Percentiles rank a stretch among this genome's conserved stretches.
Conservation (phyloP, 2,329 filamentous ascomycete species). For the Aspergillus phoenicis region DNA sequence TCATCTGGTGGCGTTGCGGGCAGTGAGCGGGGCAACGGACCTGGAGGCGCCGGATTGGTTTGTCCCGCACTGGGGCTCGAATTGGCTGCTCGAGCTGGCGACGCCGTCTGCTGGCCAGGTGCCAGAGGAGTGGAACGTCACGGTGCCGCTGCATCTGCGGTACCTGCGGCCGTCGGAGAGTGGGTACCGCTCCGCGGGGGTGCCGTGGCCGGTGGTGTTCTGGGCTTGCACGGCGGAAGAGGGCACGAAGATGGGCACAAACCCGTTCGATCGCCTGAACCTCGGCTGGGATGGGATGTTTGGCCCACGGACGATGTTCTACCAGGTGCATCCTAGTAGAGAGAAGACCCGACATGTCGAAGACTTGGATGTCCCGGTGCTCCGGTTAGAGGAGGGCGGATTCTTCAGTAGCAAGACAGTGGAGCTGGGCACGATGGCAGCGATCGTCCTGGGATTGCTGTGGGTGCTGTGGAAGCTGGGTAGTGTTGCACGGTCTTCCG, state of each 20-base stretch:
- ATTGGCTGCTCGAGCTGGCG: conserved; percentile 72
- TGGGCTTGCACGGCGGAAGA: conserved; percentile 75
- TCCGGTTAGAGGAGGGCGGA: conserved; percentile 57
- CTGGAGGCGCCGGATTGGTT: conserved; percentile 88
- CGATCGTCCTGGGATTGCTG: conserved; percentile 65
- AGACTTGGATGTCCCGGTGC: conserved; percentile 64
- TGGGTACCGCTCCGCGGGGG: conserved; percentile 58
- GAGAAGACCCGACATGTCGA: conserved; percentile 50
- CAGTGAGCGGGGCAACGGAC: conserved; percentile 76
- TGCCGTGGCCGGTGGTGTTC: conserved; percentile 83
- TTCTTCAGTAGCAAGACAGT: conserved; percentile 42
- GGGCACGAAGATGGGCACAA: conserved; percentile 67
- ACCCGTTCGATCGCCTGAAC: conserved; percentile 82
- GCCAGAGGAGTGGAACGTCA: conserved; percentile 37
- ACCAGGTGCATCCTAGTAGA: conserved; percentile 65
- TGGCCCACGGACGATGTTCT: conserved; percentile 75
- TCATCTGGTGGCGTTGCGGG: conserved; percentile 69
- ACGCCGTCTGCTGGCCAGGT: conserved; percentile 35
- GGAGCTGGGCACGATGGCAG: conserved; percentile 59
- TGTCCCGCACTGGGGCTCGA: conserved; percentile 75
- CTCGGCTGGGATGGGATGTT: conserved; percentile 87
- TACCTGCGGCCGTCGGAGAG: conserved; percentile 68
- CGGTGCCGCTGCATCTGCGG: conserved; percentile 79
- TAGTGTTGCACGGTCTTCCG: conserved; percentile 30
- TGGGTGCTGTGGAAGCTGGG: conserved; percentile 68